Evolutionary conservation across 2,329 filamentous ascomycete genomes (phyloP).

Genomic region (Helminthosporium solani): DNA sequence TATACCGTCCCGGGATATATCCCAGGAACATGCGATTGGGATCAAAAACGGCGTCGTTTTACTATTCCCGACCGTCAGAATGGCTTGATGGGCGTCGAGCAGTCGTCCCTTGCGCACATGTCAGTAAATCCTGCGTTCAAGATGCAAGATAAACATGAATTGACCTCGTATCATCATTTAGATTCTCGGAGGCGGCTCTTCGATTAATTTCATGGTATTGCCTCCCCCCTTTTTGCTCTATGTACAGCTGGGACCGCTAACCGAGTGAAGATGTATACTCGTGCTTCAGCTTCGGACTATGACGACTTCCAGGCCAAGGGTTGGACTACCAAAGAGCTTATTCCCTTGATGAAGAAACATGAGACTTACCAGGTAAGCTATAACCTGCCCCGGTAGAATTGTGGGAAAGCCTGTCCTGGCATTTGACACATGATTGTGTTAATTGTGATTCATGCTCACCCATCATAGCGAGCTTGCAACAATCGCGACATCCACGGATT

Average conservation of each 20-base stretch:
- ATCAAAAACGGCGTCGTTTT: constrained; percentile 80
- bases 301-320: constrained; percentile 78
- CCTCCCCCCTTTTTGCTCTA: neutral
- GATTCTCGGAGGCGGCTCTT: constrained; percentile 71
- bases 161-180: too few relatives aligned
- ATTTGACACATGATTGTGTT: too few relatives aligned
- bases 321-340: constrained; percentile 74
- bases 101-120: constrained; percentile 72
- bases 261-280: constrained; percentile 64
- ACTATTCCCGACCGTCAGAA: constrained; percentile 72
- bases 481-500: constrained; percentile 70
- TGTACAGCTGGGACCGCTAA: too few relatives aligned
- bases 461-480: constrained; percentile 40
- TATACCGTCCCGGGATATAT: constrained; percentile 73
- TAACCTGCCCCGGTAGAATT: too few relatives aligned
- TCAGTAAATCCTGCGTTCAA: too few relatives aligned
- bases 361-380: constrained; percentile 67
- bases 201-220: constrained; percentile 73
- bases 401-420: too few relatives aligned
- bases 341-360: constrained; percentile 77
- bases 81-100: constrained; percentile 70
- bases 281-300: constrained; percentile 70
- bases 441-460: neutral
- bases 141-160: too few relatives aligned
- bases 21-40: too few relatives aligned